These are phyloP conservation scores for Yarrowia keelungensis DNA, from an alignment of 805 yeast species.

Conservation along the genomic window DNA sequence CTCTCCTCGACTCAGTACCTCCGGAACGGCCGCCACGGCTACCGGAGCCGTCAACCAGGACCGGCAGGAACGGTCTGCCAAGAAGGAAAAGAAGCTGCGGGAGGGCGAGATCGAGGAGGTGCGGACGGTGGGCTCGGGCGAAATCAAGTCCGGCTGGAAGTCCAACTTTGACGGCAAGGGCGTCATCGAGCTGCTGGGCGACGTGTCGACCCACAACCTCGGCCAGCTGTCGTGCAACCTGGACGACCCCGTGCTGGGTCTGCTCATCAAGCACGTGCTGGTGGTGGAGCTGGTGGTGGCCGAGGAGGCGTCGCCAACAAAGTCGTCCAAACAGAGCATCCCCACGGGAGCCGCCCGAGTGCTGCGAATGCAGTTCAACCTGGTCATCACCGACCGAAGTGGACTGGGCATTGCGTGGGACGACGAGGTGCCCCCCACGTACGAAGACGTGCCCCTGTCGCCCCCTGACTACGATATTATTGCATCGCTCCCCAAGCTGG, in stretches of 20 bases:
- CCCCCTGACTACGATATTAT: slow-evolving; percentile 78
- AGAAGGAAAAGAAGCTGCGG: slow-evolving; percentile 34
- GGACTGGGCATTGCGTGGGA: slow-evolving; percentile 99
- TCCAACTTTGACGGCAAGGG: slow-evolving; percentile 84
- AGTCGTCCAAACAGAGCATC: slow-evolving; percentile 48
- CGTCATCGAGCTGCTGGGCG: slow-evolving; percentile 64
- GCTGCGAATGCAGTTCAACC: slow-evolving; percentile 88
- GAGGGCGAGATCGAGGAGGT: slow-evolving; percentile 62
- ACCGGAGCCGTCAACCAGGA: slow-evolving; percentile 16
- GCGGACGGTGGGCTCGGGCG: slow-evolving; percentile 77
- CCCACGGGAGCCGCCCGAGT: slow-evolving; percentile 93
- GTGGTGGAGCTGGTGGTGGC: slow-evolving; percentile 92
- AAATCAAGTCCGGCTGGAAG: slow-evolving; percentile 92
- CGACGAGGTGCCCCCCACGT: slow-evolving; percentile 98
- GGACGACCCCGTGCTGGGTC: slow-evolving; percentile 79
- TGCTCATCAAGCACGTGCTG: slow-evolving; percentile 75
- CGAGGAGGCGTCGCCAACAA: slow-evolving; percentile 63
- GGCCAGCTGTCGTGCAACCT: slow-evolving; percentile 77
- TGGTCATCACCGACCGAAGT: slow-evolving; percentile 84
- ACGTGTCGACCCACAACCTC: slow-evolving; percentile 48
- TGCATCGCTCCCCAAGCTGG: slow-evolving; percentile 45
- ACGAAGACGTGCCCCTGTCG: slow-evolving; percentile 81
- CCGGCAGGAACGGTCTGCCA: slow-evolving; percentile 18
- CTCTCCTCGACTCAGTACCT: slow-evolving; percentile 46
- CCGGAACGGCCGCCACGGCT: slow-evolving; percentile 45